Base-by-base conservation (phyloP, 2,329 filamentous ascomycete species). In the Trichoderma hamatum region DNA sequence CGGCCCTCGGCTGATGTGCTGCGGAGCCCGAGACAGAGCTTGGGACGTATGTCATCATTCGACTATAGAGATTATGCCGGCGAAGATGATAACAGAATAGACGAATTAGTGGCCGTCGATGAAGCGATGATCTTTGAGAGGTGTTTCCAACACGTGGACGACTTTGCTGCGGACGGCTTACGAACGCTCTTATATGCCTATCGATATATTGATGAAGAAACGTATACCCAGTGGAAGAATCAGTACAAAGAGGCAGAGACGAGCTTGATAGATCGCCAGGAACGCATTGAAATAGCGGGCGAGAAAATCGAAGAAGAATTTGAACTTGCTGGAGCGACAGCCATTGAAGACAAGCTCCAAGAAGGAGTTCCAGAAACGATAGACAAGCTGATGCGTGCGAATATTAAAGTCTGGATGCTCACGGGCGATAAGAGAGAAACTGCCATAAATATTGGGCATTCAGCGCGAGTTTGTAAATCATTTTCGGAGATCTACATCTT, bases 371-470 rank as follows among this genome's bases (percentile, higher is more conserved):
- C 94, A 0, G 93, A 97, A 76, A 93, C 94, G 0, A 96, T 97
- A 70, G 94, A 97, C 78, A 96, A 95, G 80, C 84, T 97, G 19
- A 87, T 93, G 49, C 87, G 94, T 26, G 94, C 94, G 1, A 94
- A 94, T 71, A 96, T 97, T 82, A 96, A 96, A 79, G 89, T 97
- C 72, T 97, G 94, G 94, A 97, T 97, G 94, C 84, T 97, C 58
- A 97, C 94, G 2, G 94, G 94, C 34, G 94, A 97, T 78, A 97
- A 96, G 80, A 88, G 93, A 56, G 94, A 97, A 80, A 97, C 93
- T 0, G 93, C 93, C 54, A 95, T 97, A 80, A 96, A 96, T 75
- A 95, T 97, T 72, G 93, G 92, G 0, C 91, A 97, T 75, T 96
- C 94, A 0, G 95, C 93, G 60, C 88, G 91, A 32, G 86, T 97